phyloP scores from a whole-genome alignment of 345 rosid species.

The Euphorbia lathyris region DNA sequence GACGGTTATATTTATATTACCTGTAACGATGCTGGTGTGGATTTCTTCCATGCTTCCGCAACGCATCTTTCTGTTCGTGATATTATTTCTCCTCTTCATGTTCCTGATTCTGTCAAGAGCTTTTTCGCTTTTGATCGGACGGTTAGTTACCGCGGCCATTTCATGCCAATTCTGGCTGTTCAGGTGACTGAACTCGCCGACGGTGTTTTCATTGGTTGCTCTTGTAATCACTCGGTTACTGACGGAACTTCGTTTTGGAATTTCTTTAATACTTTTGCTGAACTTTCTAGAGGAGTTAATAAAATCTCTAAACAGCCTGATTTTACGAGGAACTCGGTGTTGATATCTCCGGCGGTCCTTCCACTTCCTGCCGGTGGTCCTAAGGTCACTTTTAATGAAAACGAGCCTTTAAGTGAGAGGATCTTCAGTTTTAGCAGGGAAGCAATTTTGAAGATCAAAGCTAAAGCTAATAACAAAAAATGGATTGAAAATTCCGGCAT shows the following conservation, averaged over 20 bases:
- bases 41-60: constrained; percentile 54
- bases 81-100: constrained; percentile 47
- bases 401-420: constrained; percentile 67
- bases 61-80: constrained; percentile 34
- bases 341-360: constrained; percentile 66
- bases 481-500: constrained; percentile 20
- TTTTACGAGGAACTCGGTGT: constrained; percentile 56
- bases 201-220: constrained; percentile 71
- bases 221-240: constrained; percentile 69
- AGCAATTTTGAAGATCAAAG: constrained; percentile 61
- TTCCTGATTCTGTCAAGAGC: constrained; percentile 48
- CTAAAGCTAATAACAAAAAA: constrained; percentile 42
- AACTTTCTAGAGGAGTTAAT: constrained; percentile 49
- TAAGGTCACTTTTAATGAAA: constrained; percentile 62
- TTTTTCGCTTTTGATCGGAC: constrained; percentile 61
- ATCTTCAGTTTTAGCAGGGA: constrained; percentile 78
- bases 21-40: constrained; percentile 75
- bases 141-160: constrained; percentile 79
- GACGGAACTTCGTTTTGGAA: constrained; percentile 98
- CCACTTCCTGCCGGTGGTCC: constrained; percentile 71
- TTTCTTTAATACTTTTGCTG: constrained; percentile 84
- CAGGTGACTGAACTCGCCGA: constrained; percentile 80
- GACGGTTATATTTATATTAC: constrained; percentile 51
- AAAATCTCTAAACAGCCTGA: constrained; percentile 46
- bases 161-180: constrained; percentile 65